Evolutionary conservation across 108 stramenopile genomes (phyloP).

Genomic region (Skeletonema tropicum): DNA sequence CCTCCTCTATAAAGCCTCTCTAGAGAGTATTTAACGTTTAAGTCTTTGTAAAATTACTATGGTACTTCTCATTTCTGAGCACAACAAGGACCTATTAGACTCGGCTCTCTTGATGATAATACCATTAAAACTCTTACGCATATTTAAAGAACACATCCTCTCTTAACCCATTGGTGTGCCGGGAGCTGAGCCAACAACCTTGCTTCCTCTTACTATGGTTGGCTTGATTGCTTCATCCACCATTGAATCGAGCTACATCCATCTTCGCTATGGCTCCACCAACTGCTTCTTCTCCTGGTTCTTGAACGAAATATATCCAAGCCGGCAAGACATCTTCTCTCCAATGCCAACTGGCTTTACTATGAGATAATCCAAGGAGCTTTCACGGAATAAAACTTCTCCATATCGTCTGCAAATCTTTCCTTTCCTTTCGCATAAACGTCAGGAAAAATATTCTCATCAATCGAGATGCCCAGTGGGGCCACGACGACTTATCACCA

Average conservation of each 20-base stretch:
- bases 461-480: constrained; percentile 49
- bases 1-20: too few relatives aligned
- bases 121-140: neutral
- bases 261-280: constrained; percentile 68
- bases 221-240: constrained; percentile 76
- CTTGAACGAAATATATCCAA: constrained; percentile 54
- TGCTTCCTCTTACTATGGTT: constrained; percentile 46
- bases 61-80: too few relatives aligned
- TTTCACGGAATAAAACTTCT: constrained; percentile 23
- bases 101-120: too few relatives aligned
- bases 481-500: constrained; percentile 59
- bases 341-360: constrained; percentile 75
- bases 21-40: too few relatives aligned
- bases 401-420: constrained; percentile 64
- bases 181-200: constrained; percentile 57
- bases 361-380: constrained; percentile 58
- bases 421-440: constrained; percentile 32
- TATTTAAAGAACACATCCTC: neutral
- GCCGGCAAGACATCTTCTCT: constrained; percentile 54
- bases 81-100: too few relatives aligned
- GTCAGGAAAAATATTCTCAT: constrained; percentile 58
- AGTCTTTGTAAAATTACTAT: too few relatives aligned
- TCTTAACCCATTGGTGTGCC: constrained; percentile 27
- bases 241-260: constrained; percentile 72
- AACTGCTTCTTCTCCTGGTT: constrained; percentile 47